Evolutionary conservation across 257 asterid species (phyloP).

Genomic region (Agastache rugosa): DNA sequence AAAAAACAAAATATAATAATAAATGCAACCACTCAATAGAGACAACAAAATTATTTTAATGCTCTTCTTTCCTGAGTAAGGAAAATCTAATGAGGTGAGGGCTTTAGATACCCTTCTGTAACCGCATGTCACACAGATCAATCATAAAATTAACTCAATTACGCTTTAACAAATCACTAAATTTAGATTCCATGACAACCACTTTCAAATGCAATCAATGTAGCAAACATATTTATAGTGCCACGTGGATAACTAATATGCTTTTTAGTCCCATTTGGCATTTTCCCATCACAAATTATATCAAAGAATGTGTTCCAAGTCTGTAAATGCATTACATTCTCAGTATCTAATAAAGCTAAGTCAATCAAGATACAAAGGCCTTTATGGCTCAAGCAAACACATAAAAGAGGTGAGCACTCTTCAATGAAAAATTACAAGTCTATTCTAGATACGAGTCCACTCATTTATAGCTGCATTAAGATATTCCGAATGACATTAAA

Average conservation of each 20-base stretch:
- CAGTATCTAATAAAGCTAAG: background rate
- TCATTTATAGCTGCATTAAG: slow-evolving; percentile 2
- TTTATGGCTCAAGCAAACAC: slow-evolving; percentile 6
- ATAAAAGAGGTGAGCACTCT: background rate
- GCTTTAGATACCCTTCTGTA: background rate
- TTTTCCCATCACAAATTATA: slow-evolving; percentile 12
- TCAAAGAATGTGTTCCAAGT: slow-evolving; percentile 15
- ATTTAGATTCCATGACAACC: background rate
- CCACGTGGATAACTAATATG: slow-evolving; percentile 26
- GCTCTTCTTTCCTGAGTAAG: background rate
- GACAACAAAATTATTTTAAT: slow-evolving; percentile 13
- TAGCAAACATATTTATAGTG: slow-evolving; percentile 23
- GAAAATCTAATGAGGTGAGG: background rate
- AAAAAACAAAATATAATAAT: background rate
- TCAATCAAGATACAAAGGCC: slow-evolving; percentile 16
- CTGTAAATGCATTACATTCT: background rate
- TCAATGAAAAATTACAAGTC: slow-evolving; percentile 18
- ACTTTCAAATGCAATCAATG: slow-evolving; percentile 11
- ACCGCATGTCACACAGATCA: slow-evolving; percentile 8
- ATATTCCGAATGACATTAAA: slow-evolving; percentile 21
- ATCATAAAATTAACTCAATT: slow-evolving; percentile 21
- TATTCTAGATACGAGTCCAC: slow-evolving; percentile 1
- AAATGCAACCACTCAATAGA: slow-evolving; percentile 28
- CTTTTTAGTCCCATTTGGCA: slow-evolving; percentile 14
- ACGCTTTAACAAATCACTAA: slow-evolving; percentile 13